Conservation (phyloP, 2,329 filamentous ascomycete species). For the Aureobasidium sp. region DNA sequence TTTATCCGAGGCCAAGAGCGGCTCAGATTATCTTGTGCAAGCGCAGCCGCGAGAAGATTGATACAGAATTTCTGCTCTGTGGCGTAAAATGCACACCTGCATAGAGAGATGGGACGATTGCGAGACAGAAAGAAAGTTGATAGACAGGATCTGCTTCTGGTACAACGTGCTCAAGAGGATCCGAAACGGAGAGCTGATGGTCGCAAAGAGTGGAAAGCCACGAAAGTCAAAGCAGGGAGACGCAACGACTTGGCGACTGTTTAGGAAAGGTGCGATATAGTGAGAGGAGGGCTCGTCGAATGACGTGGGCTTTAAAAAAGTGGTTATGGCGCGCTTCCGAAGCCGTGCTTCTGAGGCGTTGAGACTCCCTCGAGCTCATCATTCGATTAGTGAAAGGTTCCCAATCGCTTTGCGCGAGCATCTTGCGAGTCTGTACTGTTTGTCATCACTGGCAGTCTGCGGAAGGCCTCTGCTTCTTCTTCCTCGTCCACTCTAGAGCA, state of each 20-base stretch:
- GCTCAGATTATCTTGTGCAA: not conserved
- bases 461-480: not conserved
- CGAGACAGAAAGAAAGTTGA: not conserved
- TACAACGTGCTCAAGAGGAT: not conserved
- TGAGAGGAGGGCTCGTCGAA: constrained; percentile 1
- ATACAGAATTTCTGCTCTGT: not conserved
- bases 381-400: constrained; percentile 10
- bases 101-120: not conserved
- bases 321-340: constrained; percentile 1
- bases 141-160: not conserved
- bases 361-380: constrained; percentile 5
- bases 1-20: constrained; percentile 9
- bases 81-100: not conserved
- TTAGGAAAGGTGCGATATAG: not conserved
- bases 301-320: not conserved
- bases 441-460: not conserved
- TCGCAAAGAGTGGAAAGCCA: not conserved
- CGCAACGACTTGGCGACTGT: not conserved
- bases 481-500: not conserved
- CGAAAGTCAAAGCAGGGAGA: not conserved
- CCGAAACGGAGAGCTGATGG: not conserved
- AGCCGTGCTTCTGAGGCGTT: constrained; percentile 5
- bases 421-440: not conserved
- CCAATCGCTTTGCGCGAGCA: not conserved
- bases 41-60: not conserved